Percentiles rank a stretch among this genome's conserved stretches.
These are phyloP conservation scores for Penicillium paradoxum DNA, from an alignment of 495 filamentous ascomycete genomes.

Conservation along the genomic window DNA sequence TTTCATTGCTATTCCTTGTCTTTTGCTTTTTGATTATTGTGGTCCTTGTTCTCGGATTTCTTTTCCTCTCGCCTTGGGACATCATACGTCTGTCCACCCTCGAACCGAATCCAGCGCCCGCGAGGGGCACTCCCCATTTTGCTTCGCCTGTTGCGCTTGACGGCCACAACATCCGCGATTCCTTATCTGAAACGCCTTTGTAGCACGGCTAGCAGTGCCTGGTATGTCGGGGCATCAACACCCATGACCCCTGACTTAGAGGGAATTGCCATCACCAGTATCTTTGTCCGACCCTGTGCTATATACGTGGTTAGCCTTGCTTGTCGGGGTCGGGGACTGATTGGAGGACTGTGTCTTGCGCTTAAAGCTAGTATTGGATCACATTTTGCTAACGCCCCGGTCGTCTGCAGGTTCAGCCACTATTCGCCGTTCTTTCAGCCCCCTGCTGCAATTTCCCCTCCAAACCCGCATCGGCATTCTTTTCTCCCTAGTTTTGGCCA, in stretches of 20 bases:
- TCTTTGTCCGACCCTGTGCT: conserved; percentile 4
- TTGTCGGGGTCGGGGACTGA: neutral
- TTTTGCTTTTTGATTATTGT: neutral
- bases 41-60: neutral
- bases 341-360: conserved; percentile 12
- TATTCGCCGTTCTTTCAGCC: conserved; percentile 17
- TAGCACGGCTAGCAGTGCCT: conserved; percentile 5
- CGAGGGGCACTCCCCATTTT: conserved; percentile 24
- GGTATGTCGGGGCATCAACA: conserved; percentile 11
- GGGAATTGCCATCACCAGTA: conserved; percentile 1
- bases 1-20: conserved; percentile 4
- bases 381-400: conserved; percentile 9
- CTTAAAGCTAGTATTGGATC: conserved; percentile 11
- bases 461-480: conserved; percentile 14
- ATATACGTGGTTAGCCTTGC: conserved; percentile 9
- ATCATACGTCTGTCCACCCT: neutral
- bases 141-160: conserved; percentile 18
- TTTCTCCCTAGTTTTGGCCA: neutral
- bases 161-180: conserved; percentile 22
- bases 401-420: conserved; percentile 20
- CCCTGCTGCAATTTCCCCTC: conserved; percentile 24
- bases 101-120: conserved; percentile 10
- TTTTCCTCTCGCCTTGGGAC: neutral
- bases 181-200: conserved; percentile 25
- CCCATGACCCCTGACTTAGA: conserved; percentile 2